Conservation (phyloP, 352 stramenopile genomes). For the Phytophthora cryptogea region DNA sequence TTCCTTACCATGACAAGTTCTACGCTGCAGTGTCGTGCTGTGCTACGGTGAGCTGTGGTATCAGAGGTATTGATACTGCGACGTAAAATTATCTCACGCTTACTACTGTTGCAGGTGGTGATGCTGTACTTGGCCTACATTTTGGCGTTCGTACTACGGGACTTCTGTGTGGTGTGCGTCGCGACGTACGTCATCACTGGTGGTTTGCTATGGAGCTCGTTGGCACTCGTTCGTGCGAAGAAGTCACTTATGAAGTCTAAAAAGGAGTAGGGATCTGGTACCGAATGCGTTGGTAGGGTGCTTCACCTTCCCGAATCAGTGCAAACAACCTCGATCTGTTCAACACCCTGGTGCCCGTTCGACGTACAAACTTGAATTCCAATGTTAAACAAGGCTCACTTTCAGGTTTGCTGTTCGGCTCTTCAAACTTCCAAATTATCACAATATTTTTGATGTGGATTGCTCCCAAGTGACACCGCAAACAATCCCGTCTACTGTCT, state of each 20-base stretch:
- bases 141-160: conserved; percentile 53
- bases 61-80: neutral
- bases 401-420: no score
- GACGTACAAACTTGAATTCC: no score
- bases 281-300: no score
- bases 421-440: no score
- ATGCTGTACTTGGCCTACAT: conserved; percentile 63
- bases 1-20: conserved; percentile 50
- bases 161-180: conserved; percentile 65
- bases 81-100: neutral
- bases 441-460: no score
- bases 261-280: conserved; percentile 12
- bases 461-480: no score
- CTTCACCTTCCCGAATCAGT: neutral
- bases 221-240: conserved; percentile 36
- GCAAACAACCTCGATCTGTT: no score
- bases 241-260: neutral
- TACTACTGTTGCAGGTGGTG: conserved; percentile 32
- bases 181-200: conserved; percentile 57
- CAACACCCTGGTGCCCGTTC: no score
- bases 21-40: conserved; percentile 48
- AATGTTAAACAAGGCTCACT: no score
- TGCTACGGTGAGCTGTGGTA: conserved; percentile 27
- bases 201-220: conserved; percentile 48
- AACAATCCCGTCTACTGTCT: no score